Base-by-base conservation (phyloP, 202 grass and related monocot genomes). In the Zizania palustris region DNA sequence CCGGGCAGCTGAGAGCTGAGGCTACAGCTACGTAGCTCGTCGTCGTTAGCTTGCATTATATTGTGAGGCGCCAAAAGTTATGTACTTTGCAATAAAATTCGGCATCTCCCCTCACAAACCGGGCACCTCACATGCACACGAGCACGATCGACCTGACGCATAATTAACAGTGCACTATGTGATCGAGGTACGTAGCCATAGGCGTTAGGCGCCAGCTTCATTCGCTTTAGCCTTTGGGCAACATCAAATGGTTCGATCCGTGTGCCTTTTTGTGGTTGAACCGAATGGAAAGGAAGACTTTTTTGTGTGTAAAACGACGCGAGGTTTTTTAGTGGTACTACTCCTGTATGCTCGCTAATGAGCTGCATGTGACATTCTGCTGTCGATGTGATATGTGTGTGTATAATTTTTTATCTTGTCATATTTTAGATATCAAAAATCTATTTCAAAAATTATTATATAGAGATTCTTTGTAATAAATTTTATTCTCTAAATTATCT, bases 91-190 rank as follows among this genome's bases (percentile, higher is more conserved):
- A n/a, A 33, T 42, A 65, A 41, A 77, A 38, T 20, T 65, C 7
- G 9, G 42, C 19, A 41, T 77, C 15, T 2, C 28, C 16, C 44
- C 67, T 39, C 61, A 42, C 36, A 80, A 38, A 9, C 60, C 60
- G 73, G 73, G 84, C 84, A 37, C 35, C 43, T 82, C 85, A 79
- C 85, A 87, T 79, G 85, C 69, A 42, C 53, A 46, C 16, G 62
- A 87, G 61, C 53, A 68, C 79, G 68, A 78, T 74, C 79, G 68
- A 78, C 79, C 79, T 46, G 45, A 45, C 19, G 60, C 73, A 59
- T 87, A 78, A 45, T 87, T 76, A 63, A 77, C 73, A 72, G 84
- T 13, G 49, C 7, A 59, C 60, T 74, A 85, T 20, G 60, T 16
- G 73, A 57, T n/a, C n/a, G n/a, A n/a, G n/a, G n/a, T n/a, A n/a